phyloP scores from a whole-genome alignment of 1,139 yeast species.

The Geotrichum reessii region DNA sequence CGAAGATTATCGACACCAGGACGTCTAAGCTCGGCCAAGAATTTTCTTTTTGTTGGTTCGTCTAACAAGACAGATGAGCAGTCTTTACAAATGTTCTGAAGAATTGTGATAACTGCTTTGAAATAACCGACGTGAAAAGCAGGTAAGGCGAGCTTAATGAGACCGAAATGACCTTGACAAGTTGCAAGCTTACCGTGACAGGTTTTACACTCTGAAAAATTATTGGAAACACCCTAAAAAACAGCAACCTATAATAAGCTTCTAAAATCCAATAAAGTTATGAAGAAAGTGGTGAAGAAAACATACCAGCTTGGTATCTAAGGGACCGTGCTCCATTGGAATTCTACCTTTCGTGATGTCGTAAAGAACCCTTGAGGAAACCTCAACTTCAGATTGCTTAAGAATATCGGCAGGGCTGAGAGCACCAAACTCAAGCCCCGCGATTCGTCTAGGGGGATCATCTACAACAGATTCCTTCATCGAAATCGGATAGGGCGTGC shows the following conservation, averaged over 20 bases:
- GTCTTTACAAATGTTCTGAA: constrained; percentile 87
- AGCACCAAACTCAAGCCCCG: constrained; percentile 90
- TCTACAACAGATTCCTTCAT: constrained; percentile 78
- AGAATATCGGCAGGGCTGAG: constrained; percentile 84
- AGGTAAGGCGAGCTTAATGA: constrained; percentile 84
- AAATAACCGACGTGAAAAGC: constrained; percentile 97
- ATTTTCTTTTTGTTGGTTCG: constrained; percentile 64
- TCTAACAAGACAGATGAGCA: constrained; percentile 77
- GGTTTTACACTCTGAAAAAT: constrained; percentile 75
- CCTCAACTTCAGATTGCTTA: constrained; percentile 92
- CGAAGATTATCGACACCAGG: constrained; percentile 89
- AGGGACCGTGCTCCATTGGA: constrained; percentile 78
- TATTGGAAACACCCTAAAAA: constrained; percentile 74
- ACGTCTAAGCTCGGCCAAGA: constrained; percentile 67
- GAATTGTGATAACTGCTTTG: constrained; percentile 80
- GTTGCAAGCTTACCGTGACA: constrained; percentile 90
- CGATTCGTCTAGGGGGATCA: constrained; percentile 82
- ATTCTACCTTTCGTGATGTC: constrained; percentile 82
- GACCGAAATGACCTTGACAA: constrained; percentile 98
- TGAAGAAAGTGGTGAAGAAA: neutral
- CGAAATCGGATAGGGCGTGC: neutral
- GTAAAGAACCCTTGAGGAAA: constrained; percentile 83
- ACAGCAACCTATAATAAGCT: neutral
- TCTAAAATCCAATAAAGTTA: no score
- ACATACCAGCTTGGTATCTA: constrained; percentile 71